phyloP scores from a whole-genome alignment of 2,329 filamentous ascomycete species.

The Chrysoporthe cubensis region DNA sequence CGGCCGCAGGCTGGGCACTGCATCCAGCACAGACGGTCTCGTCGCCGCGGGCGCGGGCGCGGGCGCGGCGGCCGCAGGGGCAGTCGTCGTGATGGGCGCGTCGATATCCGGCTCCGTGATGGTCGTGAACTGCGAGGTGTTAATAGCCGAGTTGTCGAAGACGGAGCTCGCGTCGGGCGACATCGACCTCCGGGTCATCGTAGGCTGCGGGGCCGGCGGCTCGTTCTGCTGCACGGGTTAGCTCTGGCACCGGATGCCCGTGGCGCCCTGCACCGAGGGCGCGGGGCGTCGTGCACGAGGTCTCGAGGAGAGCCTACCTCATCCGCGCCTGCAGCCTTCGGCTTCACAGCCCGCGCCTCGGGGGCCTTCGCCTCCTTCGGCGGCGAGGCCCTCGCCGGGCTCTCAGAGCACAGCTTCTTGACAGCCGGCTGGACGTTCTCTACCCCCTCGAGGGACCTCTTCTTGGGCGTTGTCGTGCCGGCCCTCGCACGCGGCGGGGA shows the following conservation, averaged over 20 bases:
- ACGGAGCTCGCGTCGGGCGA: slow-evolving; percentile 52
- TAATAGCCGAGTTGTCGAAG: slow-evolving; percentile 53
- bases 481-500: slow-evolving; percentile 19
- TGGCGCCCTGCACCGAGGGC: not conserved
- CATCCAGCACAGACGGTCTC: slow-evolving; percentile 10
- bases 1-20: slow-evolving; percentile 23
- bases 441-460: slow-evolving; percentile 18
- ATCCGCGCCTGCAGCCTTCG: slow-evolving; percentile 15
- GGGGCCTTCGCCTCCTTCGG: not conserved
- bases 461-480: slow-evolving; percentile 19
- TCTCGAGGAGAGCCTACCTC: slow-evolving; percentile 11
- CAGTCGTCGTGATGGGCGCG: slow-evolving; percentile 30
- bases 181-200: slow-evolving; percentile 31
- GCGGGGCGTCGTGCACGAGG: no score
- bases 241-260: not conserved
- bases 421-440: slow-evolving; percentile 14
- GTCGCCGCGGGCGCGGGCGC: slow-evolving; percentile 4
- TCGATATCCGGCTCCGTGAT: slow-evolving; percentile 53
- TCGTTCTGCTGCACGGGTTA: slow-evolving; percentile 18
- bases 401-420: slow-evolving; percentile 34
- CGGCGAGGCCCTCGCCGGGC: slow-evolving; percentile 13
- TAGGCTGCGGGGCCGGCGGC: slow-evolving; percentile 20
- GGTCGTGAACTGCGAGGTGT: slow-evolving; percentile 53
- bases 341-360: not conserved
- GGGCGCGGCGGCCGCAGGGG: not conserved